A percentile compares a stretch with the other conserved stretches of the same genome.
phyloP scores from a whole-genome alignment of 495 filamentous ascomycete species.

The Trichodelitschia bisporula region DNA sequence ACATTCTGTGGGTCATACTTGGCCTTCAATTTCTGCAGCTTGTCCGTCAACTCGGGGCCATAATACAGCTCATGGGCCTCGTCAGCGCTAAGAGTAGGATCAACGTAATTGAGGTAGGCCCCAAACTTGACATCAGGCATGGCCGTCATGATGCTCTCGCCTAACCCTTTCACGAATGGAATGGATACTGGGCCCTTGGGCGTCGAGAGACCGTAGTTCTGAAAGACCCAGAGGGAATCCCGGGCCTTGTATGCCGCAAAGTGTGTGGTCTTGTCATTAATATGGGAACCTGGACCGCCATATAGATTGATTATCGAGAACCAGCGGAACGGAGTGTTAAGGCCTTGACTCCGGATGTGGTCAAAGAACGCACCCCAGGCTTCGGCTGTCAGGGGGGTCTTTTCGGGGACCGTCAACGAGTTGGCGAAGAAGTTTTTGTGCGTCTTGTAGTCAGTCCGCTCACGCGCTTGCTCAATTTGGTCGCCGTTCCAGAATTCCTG shows the following conservation, averaged over 20 bases:
- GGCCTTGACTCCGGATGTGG: slow-evolving; percentile 12
- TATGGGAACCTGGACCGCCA: slow-evolving; percentile 24
- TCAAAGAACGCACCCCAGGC: slow-evolving; percentile 21
- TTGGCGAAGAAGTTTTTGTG: slow-evolving; percentile 29
- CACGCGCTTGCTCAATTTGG: no score
- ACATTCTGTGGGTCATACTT: slow-evolving; percentile 26
- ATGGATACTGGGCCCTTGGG: no score
- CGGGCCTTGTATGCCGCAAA: slow-evolving; percentile 32
- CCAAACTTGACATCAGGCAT: slow-evolving; percentile 12
- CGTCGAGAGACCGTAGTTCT: slow-evolving; percentile 31
- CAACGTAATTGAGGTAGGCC: slow-evolving; percentile 49
- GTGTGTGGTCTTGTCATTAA: slow-evolving; percentile 17
- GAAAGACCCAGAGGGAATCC: slow-evolving; percentile 30
- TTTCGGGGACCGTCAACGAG: slow-evolving; percentile 16
- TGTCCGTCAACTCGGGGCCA: slow-evolving; percentile 19
- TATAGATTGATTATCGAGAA: slow-evolving; percentile 29
- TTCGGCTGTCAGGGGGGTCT: slow-evolving; percentile 14
- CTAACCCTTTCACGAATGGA: slow-evolving; percentile 25
- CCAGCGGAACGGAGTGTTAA: slow-evolving; percentile 16
- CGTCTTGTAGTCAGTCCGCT: no score
- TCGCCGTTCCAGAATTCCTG: no score
- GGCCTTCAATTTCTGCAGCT: slow-evolving; percentile 25
- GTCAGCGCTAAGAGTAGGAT: slow-evolving; percentile 25
- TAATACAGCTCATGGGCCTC: slow-evolving; percentile 30
- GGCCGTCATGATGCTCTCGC: slow-evolving; percentile 8